Evolutionary conservation across 2,329 filamentous ascomycete genomes (phyloP), one percentile per base, ranked within the genome.

Genomic region (Aspergillus udagawae): DNA sequence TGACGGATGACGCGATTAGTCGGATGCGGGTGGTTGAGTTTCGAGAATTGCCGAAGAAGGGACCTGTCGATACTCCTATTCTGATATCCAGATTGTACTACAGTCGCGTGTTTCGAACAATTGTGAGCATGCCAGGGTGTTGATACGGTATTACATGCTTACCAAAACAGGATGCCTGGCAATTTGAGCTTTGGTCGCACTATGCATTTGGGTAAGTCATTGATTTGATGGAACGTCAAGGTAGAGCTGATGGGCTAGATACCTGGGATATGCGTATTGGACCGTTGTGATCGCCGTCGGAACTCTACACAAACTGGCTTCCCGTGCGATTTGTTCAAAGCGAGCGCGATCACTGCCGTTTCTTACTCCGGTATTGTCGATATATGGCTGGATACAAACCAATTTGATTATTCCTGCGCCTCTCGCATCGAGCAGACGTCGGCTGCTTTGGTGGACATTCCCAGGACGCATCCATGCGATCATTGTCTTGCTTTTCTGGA

Each of bases 401-500:
- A 65, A 78, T 61, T 49, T 82, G 9, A 70, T 78, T 8, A 65
- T 78, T 9, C 77, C 80, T 3, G 73, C 77, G 1, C 71, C 78
- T 0, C 73, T 80, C 41, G 73, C 74, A 25, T 68, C 73, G 14
- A 74, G 74, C 44, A 75, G 77, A 25, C 74, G 76, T 29, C 67
- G 72, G 0, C 60, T 78, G 1, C 71, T 75, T 6, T 77, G 74
- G 61, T 77, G 74, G 59, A 79, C 77, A 1, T 75, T 82, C 38
- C 79, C 80, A 2, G 78, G 77, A 1, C 76, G 81, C 10, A 69
- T 79, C 0, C 79, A 82, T 54, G 74, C 74, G 4, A 59, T 82
- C 1, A 69, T 79, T 2, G 72, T 83, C 3, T 35, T 71, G 1
- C 60, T 73, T 0, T 83, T 80, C 60, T 77, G 80, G 64, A 10